phyloP scores from a whole-genome alignment of 371 early-diverging fungal species.

The Mortierella sp. region DNA sequence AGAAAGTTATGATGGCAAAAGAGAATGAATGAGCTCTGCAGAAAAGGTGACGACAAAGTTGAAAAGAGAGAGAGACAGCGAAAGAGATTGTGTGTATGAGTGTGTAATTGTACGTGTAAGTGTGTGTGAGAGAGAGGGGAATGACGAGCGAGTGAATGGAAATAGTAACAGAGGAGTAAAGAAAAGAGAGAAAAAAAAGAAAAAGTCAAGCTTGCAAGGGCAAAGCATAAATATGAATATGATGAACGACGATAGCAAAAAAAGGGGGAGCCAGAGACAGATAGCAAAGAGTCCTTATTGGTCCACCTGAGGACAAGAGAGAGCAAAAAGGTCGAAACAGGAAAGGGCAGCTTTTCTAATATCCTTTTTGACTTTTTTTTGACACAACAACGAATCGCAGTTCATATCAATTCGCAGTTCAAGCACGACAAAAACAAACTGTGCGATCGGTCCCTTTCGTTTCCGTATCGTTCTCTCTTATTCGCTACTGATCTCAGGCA shows the following conservation, averaged over 20 bases:
- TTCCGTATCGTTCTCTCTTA: background rate
- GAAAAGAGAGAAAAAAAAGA: background rate
- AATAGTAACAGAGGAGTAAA: background rate
- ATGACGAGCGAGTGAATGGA: background rate
- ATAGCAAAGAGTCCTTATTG: background rate
- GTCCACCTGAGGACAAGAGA: background rate
- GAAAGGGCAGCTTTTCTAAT: background rate
- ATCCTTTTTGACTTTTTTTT: too few species aligned
- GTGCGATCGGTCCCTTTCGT: background rate
- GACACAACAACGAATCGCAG: background rate
- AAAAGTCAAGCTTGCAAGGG: background rate
- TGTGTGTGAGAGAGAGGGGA: background rate
- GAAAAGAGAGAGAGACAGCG: background rate
- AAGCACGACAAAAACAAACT: background rate
- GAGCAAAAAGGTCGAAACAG: background rate
- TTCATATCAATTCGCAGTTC: too few species aligned
- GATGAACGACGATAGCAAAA: background rate
- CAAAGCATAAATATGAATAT: background rate
- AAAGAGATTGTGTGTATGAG: background rate
- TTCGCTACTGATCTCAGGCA: slow-evolving; percentile 5
- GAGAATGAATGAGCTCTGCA: background rate
- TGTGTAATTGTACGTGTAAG: background rate
- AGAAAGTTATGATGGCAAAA: background rate
- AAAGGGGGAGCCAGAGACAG: background rate
- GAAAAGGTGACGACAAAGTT: background rate